Percentiles rank a stretch among this genome's conserved stretches.
phyloP scores from a whole-genome alignment of 2,329 filamentous ascomycete genomes.

The Parascedosporium putredinis region DNA sequence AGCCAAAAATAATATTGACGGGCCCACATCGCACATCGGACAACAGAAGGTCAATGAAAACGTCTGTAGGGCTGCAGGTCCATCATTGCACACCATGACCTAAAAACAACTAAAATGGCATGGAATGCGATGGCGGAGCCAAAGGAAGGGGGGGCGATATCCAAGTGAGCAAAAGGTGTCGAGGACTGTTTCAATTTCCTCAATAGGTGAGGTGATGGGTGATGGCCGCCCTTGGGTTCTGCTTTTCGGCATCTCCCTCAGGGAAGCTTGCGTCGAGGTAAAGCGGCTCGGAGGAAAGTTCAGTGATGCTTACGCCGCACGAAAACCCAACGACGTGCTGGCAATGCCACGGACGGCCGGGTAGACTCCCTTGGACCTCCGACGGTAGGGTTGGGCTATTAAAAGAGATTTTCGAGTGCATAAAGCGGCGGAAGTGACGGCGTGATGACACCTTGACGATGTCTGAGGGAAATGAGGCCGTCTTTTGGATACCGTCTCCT shows the following conservation, averaged over 20 bases:
- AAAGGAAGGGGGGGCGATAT: not conserved
- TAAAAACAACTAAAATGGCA: not conserved
- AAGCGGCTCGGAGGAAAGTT: conserved; percentile 7
- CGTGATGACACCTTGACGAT: not conserved
- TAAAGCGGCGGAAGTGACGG: not conserved
- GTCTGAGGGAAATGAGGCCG: too few relatives aligned
- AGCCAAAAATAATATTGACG: too few relatives aligned
- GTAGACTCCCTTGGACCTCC: not conserved
- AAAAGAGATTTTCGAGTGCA: conserved; percentile 1
- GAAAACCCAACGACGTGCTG: not conserved
- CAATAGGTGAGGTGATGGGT: not conserved
- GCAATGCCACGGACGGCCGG: not conserved
- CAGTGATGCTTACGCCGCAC: conserved; percentile 2
- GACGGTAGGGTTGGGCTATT: not conserved
- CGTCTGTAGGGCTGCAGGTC: conserved; percentile 2
- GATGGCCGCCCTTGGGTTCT: not conserved
- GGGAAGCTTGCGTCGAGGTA: not conserved
- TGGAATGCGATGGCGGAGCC: not conserved
- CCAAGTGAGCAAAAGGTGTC: not conserved
- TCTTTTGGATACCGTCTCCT: too few relatives aligned
- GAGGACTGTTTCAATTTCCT: not conserved
- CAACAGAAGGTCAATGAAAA: too few relatives aligned
- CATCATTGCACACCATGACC: not conserved
- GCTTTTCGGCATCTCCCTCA: not conserved
- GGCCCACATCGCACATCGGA: too few relatives aligned